Evolutionary conservation across 176 grass and related monocot species (phyloP), one percentile per base, ranked within the genome.

Genomic region (Eragrostis curvula): DNA sequence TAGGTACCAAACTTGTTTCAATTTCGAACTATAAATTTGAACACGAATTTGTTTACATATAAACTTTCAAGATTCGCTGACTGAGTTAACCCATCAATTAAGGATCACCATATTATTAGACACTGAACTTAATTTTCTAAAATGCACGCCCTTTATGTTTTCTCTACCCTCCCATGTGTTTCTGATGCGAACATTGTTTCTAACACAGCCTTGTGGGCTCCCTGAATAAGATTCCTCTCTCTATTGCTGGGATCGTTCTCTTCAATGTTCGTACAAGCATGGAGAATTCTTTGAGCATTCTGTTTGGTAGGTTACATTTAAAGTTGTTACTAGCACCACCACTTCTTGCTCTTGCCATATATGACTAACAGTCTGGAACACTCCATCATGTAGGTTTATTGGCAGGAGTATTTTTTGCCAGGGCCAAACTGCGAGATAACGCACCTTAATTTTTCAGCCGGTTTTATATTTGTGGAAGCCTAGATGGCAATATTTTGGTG

Each of bases 161-260:
- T 62, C 30, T 49, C 16, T 52, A 40, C 66, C 66, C 14, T 27
- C 55, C 55, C 15, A 32, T 75, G 46, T 47, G 41, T 29, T 46
- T 84, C 72, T 81, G 50, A 89, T 46, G 27, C 11, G 25, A 63
- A n/a, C 46, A 64, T 79, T 67, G 3, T 62, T 89, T 58, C 20
- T 77, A 43, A 74, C 84, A 16, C 86, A 98, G 96, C 78, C 89
- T 98, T 85, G 90, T 98, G 60, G 96, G 92, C 2, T 98, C 96
- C 18, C 74, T 98, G 58, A 98, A 98, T 75, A 98, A 98, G 90
- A 98, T 98, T 68, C 96, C 96, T 74, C 92, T 98, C 32, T 98
- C 96, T 18, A 28, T 98, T 24, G 86, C 88, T 60, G 96, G 92
- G 59, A 93, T 98, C 55, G 29, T 93, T 59, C 86, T 98, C 67